Base-by-base conservation (phyloP, 371 early-diverging fungal species). In the Mortierella polycephala region DNA sequence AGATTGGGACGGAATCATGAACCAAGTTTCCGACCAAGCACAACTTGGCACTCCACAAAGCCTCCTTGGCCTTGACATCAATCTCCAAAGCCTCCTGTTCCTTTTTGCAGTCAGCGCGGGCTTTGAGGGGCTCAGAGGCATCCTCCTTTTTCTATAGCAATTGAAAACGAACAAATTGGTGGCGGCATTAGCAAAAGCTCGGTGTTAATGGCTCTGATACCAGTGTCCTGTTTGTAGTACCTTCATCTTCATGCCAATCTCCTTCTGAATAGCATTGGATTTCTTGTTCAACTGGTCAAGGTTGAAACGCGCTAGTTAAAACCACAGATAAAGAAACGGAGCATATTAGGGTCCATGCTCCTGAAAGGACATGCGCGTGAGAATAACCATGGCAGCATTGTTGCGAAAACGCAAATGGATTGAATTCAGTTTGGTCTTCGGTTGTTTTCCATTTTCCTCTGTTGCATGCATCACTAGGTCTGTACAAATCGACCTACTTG, bases 21-120 rank as follows among this genome's bases (percentile, higher is more conserved):
- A 99, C 96, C 74, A 99, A 83, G 89, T 99, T 99, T 65, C 99
- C 99, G 62, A 99, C 87, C 9, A 83, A 81, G 59, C 71, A 81
- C 57, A 99, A 86, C 85, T 91, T 94, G 41, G 72, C 79, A 79
- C 88, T 87, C 83, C 94, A 89, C 7, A 79, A 70, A 42, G 71
- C 82, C 72, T 96, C 95, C 74, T 90, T 89, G 58, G 86, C 92
- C 83, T 95, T 95, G 71, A 91, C 89, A 71, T 89, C 84, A 23
- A 86, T 86, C 23, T 85, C 83, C 62, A 95, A 82, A 16, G 75
- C 83, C 52, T 85, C 92, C 84, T 96, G 95, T 71, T 92, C 88
- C 64, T 85, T 86, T 68, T 90, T 89, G 39, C 93, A 83, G 44
- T 84, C 87, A 46, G 85, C 90, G 83, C 96, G 97, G 61, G 95